Conservation (phyloP, 306 rosid species). For the Aeschynomene evenia region DNA sequence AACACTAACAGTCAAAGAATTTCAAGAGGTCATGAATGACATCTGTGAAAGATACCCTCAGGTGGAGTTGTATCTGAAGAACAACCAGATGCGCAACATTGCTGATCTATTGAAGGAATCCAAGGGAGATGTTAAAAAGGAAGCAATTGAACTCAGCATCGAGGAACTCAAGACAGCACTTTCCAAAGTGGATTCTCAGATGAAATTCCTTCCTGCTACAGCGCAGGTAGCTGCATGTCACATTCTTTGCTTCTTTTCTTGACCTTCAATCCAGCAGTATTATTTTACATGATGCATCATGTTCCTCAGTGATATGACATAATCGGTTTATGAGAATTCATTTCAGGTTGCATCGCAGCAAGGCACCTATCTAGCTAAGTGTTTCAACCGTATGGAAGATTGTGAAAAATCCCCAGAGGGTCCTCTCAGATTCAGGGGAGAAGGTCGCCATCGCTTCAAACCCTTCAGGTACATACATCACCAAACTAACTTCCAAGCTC, state of each 20-base stretch:
- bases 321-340: slow-evolving; percentile 15
- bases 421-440: slow-evolving; percentile 91
- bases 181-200: slow-evolving; percentile 90
- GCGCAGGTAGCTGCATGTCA: slow-evolving; percentile 86
- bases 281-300: neutral
- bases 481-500: slow-evolving; percentile 1
- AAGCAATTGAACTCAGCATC: slow-evolving; percentile 59
- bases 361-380: slow-evolving; percentile 78
- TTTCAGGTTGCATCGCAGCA: slow-evolving; percentile 96
- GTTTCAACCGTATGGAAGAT: slow-evolving; percentile 82
- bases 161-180: slow-evolving; percentile 78
- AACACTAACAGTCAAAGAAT: slow-evolving; percentile 71
- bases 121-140: slow-evolving; percentile 54
- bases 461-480: slow-evolving; percentile 79
- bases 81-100: slow-evolving; percentile 63
- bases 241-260: neutral
- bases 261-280: neutral
- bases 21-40: slow-evolving; percentile 69
- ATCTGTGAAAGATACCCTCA: slow-evolving; percentile 93
- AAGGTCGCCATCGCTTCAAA: slow-evolving; percentile 90
- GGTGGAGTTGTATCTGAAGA: slow-evolving; percentile 81
- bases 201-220: slow-evolving; percentile 95
- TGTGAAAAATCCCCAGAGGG: slow-evolving; percentile 82
- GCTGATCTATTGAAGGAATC: slow-evolving; percentile 69
- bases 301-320: neutral